phyloP scores from a whole-genome alignment of 1,284 basidiomycete species.

The Testicularia cyperi region DNA sequence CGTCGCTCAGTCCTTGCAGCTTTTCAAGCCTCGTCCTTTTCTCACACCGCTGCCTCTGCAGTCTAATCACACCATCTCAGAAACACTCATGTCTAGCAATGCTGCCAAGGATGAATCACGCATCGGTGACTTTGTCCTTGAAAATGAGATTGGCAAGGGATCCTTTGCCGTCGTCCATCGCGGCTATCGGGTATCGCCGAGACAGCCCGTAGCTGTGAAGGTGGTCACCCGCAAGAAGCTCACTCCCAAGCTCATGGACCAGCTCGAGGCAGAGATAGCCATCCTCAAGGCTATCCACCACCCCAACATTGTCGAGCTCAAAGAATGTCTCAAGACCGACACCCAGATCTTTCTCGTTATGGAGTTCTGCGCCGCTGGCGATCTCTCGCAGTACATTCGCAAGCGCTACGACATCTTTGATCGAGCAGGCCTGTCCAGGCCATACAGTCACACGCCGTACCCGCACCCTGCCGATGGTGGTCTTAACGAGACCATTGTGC shows the following conservation, averaged over 20 bases:
- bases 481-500: conserved; percentile 83
- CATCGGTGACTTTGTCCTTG: conserved; percentile 64
- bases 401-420: conserved; percentile 43
- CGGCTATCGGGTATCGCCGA: conserved; percentile 66
- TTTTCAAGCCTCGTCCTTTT: no score
- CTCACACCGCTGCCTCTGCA: no score
- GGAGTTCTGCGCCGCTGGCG: conserved; percentile 93
- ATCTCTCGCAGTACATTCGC: conserved; percentile 90
- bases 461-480: conserved; percentile 88
- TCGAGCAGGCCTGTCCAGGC: conserved; percentile 14
- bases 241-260: conserved; percentile 89
- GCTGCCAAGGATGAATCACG: conserved; percentile 32
- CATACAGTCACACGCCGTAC: conserved; percentile 67
- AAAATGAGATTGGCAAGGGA: conserved; percentile 68
- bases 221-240: conserved; percentile 86
- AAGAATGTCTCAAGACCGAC: conserved; percentile 90
- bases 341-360: conserved; percentile 95
- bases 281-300: conserved; percentile 93
- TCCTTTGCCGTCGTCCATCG: conserved; percentile 96
- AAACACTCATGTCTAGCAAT: conserved; percentile 19
- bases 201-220: conserved; percentile 79
- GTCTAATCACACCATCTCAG: no score
- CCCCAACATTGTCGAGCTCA: conserved; percentile 86
- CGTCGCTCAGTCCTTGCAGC: no score
- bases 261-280: conserved; percentile 93